Conservation (phyloP, 129 eudicot species). For the Escallonia herrerae region DNA sequence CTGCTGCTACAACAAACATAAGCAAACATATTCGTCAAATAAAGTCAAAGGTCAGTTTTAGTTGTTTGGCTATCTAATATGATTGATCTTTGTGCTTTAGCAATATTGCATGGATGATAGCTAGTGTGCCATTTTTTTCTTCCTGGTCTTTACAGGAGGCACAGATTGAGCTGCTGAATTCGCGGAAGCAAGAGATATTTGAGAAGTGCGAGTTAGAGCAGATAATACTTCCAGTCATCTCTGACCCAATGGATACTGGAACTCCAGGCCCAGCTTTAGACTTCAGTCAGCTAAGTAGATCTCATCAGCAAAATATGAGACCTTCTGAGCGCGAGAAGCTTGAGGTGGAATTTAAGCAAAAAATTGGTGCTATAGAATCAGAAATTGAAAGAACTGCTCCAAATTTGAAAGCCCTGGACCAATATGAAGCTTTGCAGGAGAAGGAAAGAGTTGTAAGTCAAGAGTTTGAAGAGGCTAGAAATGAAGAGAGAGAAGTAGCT, state of each 20-base stretch:
- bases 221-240: conserved; percentile 56
- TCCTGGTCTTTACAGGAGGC: conserved; percentile 50
- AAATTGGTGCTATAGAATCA: conserved; percentile 58
- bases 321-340: conserved; percentile 78
- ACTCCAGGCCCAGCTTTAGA: conserved; percentile 56
- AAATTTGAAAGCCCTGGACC: conserved; percentile 92
- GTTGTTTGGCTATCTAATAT: neutral
- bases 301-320: conserved; percentile 52
- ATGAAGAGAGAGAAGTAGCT: conserved; percentile 65
- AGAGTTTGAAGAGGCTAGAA: conserved; percentile 87
- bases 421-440: conserved; percentile 74
- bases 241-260: conserved; percentile 87
- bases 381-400: conserved; percentile 95
- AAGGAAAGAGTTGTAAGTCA: conserved; percentile 63
- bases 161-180: conserved; percentile 52
- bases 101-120: neutral
- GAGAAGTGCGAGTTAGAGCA: conserved; percentile 91
- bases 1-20: conserved; percentile 77
- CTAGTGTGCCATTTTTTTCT: conserved; percentile 2
- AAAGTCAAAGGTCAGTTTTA: conserved; percentile 57
- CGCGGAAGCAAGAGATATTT: conserved; percentile 75
- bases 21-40: conserved; percentile 78
- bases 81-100: conserved; percentile 4
- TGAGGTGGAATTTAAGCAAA: conserved; percentile 76
- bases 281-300: conserved; percentile 63